Conservation (phyloP, 495 filamentous ascomycete species). For the Tirmania nivea region DNA sequence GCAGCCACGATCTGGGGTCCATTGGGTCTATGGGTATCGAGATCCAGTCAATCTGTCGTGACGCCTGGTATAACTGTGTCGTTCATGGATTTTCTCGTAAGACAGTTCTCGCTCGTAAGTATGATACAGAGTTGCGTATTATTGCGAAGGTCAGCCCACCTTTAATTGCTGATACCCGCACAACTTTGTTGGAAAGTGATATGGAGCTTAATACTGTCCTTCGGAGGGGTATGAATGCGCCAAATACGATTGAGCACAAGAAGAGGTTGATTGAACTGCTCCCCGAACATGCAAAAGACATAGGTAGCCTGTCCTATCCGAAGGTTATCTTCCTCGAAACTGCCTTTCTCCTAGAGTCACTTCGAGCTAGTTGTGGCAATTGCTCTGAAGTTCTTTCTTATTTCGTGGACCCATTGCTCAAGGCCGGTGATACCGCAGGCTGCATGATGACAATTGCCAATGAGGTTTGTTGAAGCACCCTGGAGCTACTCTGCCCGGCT, state of each 20-base stretch:
- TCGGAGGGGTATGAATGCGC: slow-evolving; percentile 53
- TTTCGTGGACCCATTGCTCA: slow-evolving; percentile 75
- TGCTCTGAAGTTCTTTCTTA: slow-evolving; percentile 74
- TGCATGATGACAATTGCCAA: slow-evolving; percentile 65
- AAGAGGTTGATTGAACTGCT: slow-evolving; percentile 46
- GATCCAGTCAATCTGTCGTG: slow-evolving; percentile 46
- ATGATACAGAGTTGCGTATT: slow-evolving; percentile 48
- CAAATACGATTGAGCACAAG: slow-evolving; percentile 62
- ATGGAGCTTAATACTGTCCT: slow-evolving; percentile 87
- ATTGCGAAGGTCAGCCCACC: slow-evolving; percentile 73
- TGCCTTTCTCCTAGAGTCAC: slow-evolving; percentile 59
- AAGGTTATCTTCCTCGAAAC: slow-evolving; percentile 81
- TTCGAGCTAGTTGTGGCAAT: slow-evolving; percentile 62
- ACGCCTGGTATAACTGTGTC: slow-evolving; percentile 94
- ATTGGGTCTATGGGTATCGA: slow-evolving; percentile 35
- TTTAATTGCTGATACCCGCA: slow-evolving; percentile 55
- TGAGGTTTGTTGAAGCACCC: neutral
- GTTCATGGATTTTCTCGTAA: slow-evolving; percentile 71
- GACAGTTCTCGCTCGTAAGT: slow-evolving; percentile 42
- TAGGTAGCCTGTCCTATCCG: slow-evolving; percentile 59
- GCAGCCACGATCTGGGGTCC: slow-evolving; percentile 28
- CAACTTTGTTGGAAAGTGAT: slow-evolving; percentile 45
- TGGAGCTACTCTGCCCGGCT: neutral
- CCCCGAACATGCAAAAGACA: slow-evolving; percentile 49
- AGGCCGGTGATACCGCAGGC: slow-evolving; percentile 51